A percentile compares a stretch with the other conserved stretches of the same genome.
These are phyloP conservation scores for Linnemannia zychae DNA, from an alignment of 192 early-diverging fungal species.

Conservation along the genomic window DNA sequence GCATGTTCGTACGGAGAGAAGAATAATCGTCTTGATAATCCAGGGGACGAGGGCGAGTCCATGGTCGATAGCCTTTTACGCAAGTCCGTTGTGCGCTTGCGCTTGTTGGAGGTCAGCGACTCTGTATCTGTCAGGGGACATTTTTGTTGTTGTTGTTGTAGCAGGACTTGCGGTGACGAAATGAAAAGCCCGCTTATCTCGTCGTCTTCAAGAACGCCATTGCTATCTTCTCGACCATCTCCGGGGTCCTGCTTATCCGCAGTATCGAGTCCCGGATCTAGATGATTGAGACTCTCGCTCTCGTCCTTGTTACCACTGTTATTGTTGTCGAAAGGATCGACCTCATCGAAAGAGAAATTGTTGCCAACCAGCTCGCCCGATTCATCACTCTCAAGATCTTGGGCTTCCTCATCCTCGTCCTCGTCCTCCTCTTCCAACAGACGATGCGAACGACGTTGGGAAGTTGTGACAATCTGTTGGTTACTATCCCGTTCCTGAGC, in stretches of 20 bases:
- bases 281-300: neutral
- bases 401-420: constrained; percentile 15
- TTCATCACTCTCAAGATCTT: neutral
- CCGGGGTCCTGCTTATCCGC: neutral
- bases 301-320: neutral
- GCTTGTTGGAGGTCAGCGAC: neutral
- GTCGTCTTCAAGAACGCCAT: neutral
- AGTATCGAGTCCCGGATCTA: neutral
- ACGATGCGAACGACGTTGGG: neutral
- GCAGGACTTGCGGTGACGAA: neutral
- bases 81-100: neutral
- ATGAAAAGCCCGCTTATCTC: neutral
- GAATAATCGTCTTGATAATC: neutral
- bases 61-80: constrained; percentile 1
- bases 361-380: neutral
- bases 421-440: constrained; percentile 4
- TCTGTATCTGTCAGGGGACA: neutral
- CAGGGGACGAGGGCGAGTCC: constrained; percentile 8
- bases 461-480: neutral
- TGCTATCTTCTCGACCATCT: neutral
- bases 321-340: neutral
- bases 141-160: neutral
- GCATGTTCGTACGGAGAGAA: neutral
- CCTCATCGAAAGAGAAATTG: neutral
- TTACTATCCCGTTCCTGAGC: neutral